Conservation (phyloP, 768 basidiomycete species). For the Suillus decipiens region DNA sequence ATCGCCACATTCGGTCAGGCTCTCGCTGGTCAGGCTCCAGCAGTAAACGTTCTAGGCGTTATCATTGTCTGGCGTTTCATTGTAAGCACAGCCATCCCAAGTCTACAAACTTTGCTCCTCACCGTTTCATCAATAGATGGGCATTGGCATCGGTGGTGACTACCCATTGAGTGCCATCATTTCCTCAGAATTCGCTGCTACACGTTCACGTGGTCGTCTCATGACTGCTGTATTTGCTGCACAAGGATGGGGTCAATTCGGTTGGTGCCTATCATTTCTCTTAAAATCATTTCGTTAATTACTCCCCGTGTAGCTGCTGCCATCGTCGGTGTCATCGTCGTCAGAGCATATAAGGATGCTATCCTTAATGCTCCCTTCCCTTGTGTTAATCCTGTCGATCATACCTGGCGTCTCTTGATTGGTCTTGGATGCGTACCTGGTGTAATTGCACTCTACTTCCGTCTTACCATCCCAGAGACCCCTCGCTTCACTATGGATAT, state of each 20-base stretch:
- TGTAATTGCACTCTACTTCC: slow-evolving; percentile 84
- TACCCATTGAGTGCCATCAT: slow-evolving; percentile 87
- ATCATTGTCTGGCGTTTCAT: slow-evolving; percentile 86
- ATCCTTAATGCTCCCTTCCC: slow-evolving; percentile 47
- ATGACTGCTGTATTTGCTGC: slow-evolving; percentile 88
- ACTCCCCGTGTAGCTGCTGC: slow-evolving; percentile 49
- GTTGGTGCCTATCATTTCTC: slow-evolving; percentile 31
- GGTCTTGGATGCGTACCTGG: slow-evolving; percentile 87
- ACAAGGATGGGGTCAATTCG: slow-evolving; percentile 87
- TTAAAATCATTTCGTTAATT: background rate
- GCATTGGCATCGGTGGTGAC: slow-evolving; percentile 86
- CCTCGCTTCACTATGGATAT: slow-evolving; percentile 93
- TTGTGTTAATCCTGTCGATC: slow-evolving; percentile 58
- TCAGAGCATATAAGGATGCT: slow-evolving; percentile 65
- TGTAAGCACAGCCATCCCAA: slow-evolving; percentile 31
- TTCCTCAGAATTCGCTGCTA: slow-evolving; percentile 85
- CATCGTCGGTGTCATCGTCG: slow-evolving; percentile 63
- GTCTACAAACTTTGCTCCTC: background rate
- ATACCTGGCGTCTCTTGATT: slow-evolving; percentile 85
- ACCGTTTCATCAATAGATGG: slow-evolving; percentile 45
- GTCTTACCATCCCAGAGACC: slow-evolving; percentile 90
- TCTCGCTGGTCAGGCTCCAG: slow-evolving; percentile 64
- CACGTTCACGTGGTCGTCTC: slow-evolving; percentile 75
- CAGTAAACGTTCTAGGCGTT: slow-evolving; percentile 71
- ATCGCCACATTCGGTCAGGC: slow-evolving; percentile 80